These are phyloP conservation scores for Pyrrhoderma lamaoense DNA, from an alignment of 1,284 basidiomycete species.

Conservation along the genomic window DNA sequence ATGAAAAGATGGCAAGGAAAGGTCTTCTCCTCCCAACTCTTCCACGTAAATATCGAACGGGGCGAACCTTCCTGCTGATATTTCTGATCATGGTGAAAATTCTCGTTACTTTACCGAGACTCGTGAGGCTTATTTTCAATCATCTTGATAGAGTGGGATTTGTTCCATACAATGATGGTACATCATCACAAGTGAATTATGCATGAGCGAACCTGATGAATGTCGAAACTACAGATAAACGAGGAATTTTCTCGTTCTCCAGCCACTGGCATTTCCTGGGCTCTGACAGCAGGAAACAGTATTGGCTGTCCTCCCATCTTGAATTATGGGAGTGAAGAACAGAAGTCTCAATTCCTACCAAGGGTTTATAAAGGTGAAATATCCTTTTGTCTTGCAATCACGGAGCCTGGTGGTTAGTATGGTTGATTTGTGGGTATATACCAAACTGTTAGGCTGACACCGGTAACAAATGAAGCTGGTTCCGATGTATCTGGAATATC, in stretches of 20 bases:
- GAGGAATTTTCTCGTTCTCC: slow-evolving; percentile 18
- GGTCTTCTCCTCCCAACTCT: slow-evolving; percentile 16
- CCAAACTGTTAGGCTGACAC: too few relatives aligned
- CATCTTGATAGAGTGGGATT: slow-evolving; percentile 17
- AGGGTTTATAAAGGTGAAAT: slow-evolving; percentile 14
- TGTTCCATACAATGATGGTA: slow-evolving; percentile 19
- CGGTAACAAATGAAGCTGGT: slow-evolving; percentile 16
- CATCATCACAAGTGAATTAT: neutral
- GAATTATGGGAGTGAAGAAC: slow-evolving; percentile 19
- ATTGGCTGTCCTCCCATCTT: slow-evolving; percentile 19
- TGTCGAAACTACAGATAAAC: slow-evolving; percentile 7
- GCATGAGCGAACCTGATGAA: neutral
- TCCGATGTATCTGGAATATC: slow-evolving; percentile 20
- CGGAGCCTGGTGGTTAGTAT: slow-evolving; percentile 20
- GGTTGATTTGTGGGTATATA: too few relatives aligned
- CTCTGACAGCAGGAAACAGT: slow-evolving; percentile 14
- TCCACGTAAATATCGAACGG: slow-evolving; percentile 14
- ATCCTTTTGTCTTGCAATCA: slow-evolving; percentile 20
- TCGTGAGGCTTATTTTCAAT: too few relatives aligned
- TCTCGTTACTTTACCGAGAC: too few relatives aligned
- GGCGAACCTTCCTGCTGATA: slow-evolving; percentile 4
- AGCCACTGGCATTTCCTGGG: slow-evolving; percentile 17
- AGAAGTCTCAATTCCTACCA: slow-evolving; percentile 16
- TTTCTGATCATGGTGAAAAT: slow-evolving; percentile 14
- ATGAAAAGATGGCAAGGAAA: slow-evolving; percentile 6